phyloP scores from a whole-genome alignment of 306 rosid species.

The Canavalia ensiformis region DNA sequence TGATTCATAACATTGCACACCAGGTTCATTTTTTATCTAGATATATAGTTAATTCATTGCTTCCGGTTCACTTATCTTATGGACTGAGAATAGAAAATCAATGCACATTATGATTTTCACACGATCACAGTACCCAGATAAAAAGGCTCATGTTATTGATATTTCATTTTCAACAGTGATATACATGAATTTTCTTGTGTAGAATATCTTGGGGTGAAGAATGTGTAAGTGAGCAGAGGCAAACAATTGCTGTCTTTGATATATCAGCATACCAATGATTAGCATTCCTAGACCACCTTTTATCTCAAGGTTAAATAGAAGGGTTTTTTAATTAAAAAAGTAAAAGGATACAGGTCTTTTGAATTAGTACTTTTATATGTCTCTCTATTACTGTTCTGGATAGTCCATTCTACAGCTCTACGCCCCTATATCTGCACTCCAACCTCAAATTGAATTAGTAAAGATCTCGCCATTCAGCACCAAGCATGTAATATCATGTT shows the following conservation, averaged over 20 bases:
- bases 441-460: neutral
- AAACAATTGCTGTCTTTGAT: neutral
- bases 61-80: neutral
- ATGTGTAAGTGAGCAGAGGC: constrained; percentile 14
- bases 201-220: constrained; percentile 1
- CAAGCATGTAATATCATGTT: neutral
- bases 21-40: constrained; percentile 69
- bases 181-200: constrained; percentile 5
- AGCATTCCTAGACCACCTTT: neutral
- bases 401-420: neutral
- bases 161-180: neutral
- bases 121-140: neutral
- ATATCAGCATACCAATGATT: neutral
- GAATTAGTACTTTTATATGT: neutral
- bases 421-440: constrained; percentile 24
- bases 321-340: neutral
- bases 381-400: constrained; percentile 5
- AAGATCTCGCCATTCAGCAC: constrained; percentile 18
- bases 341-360: neutral
- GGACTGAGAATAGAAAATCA: neutral
- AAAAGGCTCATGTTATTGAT: neutral
- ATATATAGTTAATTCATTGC: constrained; percentile 3
- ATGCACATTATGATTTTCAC: constrained; percentile 3
- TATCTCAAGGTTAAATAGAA: constrained; percentile 24
- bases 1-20: constrained; percentile 98